phyloP scores from a whole-genome alignment of 2,329 filamentous ascomycete genomes.

The Calonectria multiphialidica region DNA sequence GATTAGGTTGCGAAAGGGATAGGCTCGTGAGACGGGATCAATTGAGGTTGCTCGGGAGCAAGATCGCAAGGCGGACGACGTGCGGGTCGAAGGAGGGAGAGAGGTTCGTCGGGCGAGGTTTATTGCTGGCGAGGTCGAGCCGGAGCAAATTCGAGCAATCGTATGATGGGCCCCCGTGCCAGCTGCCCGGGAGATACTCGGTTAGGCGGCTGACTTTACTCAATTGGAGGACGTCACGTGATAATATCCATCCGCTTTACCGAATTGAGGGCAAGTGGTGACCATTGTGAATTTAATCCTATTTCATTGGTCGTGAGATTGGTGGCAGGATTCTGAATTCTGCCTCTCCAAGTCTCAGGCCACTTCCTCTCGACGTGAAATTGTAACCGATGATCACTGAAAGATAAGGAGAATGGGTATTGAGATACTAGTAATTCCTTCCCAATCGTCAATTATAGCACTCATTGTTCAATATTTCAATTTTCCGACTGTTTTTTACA shows the following conservation, averaged over 20 bases:
- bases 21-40: conserved; percentile 40
- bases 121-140: conserved; percentile 38
- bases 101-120: conserved; percentile 38
- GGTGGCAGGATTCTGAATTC: conserved; percentile 5
- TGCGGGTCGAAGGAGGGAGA: conserved; percentile 37
- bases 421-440: neutral
- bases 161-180: conserved; percentile 43
- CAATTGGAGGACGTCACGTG: conserved; percentile 32
- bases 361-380: conserved; percentile 11
- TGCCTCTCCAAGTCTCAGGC: conserved; percentile 12
- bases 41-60: conserved; percentile 48
- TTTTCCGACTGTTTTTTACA: neutral
- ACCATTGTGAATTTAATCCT: conserved; percentile 27
- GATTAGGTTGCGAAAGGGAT: conserved; percentile 27
- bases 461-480: neutral
- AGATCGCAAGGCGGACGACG: conserved; percentile 28
- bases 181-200: conserved; percentile 40
- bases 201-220: conserved; percentile 28
- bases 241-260: conserved; percentile 10
- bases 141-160: conserved; percentile 45
- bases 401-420: neutral
- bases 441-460: neutral
- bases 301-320: conserved; percentile 33
- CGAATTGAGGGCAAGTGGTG: conserved; percentile 20
- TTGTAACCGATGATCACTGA: neutral